Conservation (phyloP, 2,329 filamentous ascomycete genomes). For the Thelonectria blattea region DNA sequence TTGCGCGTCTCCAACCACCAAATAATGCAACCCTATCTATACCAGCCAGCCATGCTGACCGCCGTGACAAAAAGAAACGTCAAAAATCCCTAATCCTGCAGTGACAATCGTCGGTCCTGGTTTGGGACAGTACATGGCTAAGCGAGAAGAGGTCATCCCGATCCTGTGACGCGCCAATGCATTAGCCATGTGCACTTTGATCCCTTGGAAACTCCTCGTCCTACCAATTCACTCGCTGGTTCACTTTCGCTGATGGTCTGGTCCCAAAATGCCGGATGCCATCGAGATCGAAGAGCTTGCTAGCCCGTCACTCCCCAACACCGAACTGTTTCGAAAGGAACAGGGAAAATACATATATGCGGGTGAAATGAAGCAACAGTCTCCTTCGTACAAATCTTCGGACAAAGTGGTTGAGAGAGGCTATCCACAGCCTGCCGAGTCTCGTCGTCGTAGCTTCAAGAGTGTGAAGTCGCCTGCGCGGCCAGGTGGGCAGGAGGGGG, state of each 20-base stretch:
- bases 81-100: neutral
- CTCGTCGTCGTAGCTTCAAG: too few relatives aligned
- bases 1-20: constrained; percentile 4
- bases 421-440: too few relatives aligned
- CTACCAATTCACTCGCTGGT: constrained; percentile 10
- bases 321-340: neutral
- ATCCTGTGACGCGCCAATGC: neutral
- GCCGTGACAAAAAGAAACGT: neutral
- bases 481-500: neutral
- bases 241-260: neutral
- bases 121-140: neutral
- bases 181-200: neutral
- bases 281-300: neutral
- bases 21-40: neutral
- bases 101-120: neutral
- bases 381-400: too few relatives aligned
- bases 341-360: neutral
- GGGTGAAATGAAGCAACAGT: neutral
- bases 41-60: neutral
- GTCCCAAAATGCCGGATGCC: neutral
- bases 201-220: neutral
- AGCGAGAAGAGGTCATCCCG: constrained; percentile 1
- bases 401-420: too few relatives aligned
- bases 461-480: neutral
- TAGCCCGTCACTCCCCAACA: neutral